Conservation (phyloP, 1,139 yeast species). For the Wickerhamomyces sp. region DNA sequence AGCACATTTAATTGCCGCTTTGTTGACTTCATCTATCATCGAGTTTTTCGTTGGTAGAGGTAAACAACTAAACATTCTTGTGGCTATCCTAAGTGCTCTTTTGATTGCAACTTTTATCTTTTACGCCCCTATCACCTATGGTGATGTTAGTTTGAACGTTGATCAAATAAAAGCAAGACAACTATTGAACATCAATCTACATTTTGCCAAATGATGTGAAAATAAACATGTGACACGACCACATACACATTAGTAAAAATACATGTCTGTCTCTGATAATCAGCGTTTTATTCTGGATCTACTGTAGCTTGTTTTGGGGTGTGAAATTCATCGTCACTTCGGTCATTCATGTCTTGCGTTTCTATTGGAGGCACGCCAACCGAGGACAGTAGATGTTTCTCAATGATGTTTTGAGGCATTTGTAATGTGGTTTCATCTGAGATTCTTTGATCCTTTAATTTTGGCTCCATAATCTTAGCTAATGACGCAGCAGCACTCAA, state of each 20-base stretch:
- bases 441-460: slow-evolving; percentile 10
- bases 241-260: no score
- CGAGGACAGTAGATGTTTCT: slow-evolving; percentile 2
- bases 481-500: slow-evolving; percentile 27
- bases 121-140: slow-evolving; percentile 85
- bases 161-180: slow-evolving; percentile 70
- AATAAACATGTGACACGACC: no score
- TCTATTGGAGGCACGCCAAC: background rate
- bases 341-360: background rate
- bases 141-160: slow-evolving; percentile 59
- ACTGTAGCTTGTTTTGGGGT: slow-evolving; percentile 8
- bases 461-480: slow-evolving; percentile 14
- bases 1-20: slow-evolving; percentile 87
- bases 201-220: slow-evolving; percentile 75
- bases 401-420: slow-evolving; percentile 8
- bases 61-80: slow-evolving; percentile 27
- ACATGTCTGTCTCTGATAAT: no score
- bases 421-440: slow-evolving; percentile 11
- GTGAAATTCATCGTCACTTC: slow-evolving; percentile 15
- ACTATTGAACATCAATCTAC: slow-evolving; percentile 78
- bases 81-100: slow-evolving; percentile 38
- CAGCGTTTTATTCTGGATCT: background rate
- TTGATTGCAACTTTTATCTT: slow-evolving; percentile 62
- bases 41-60: slow-evolving; percentile 76
- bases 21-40: slow-evolving; percentile 75